These are phyloP conservation scores for Akanthomyces dipterigenus DNA, from an alignment of 2,329 filamentous ascomycete genomes.

Conservation along the genomic window DNA sequence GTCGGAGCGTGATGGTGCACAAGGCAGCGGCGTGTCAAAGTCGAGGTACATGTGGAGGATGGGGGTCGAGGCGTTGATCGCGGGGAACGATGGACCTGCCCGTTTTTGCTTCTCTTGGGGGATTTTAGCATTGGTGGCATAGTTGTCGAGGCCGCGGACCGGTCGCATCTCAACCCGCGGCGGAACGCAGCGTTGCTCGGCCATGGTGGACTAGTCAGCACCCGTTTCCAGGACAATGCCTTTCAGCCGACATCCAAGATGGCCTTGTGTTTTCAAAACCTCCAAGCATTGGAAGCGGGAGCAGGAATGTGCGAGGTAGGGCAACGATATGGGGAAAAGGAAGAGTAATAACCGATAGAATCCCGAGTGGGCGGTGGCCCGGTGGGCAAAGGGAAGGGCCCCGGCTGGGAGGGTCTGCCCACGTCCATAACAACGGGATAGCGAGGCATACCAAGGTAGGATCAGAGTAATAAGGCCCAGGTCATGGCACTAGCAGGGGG, in stretches of 20 bases:
- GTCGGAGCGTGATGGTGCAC: constrained; percentile 17
- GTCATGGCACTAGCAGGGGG: background rate
- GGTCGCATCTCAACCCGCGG: background rate
- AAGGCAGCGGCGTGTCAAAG: constrained; percentile 33
- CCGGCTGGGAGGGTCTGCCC: no score
- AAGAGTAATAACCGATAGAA: background rate
- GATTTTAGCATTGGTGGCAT: no score
- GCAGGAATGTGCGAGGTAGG: background rate
- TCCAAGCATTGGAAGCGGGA: background rate
- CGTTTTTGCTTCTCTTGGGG: background rate
- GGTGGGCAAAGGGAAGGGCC: background rate
- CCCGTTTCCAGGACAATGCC: no score
- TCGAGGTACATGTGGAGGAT: constrained; percentile 36
- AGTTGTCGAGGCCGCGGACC: background rate
- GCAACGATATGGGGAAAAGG: background rate
- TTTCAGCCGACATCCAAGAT: background rate
- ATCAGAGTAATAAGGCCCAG: no score
- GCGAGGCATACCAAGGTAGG: no score
- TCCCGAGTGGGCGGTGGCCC: background rate
- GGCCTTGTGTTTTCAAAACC: background rate
- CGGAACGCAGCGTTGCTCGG: background rate
- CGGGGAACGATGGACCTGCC: background rate
- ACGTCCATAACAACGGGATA: no score
- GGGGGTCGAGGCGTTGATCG: constrained; percentile 16
- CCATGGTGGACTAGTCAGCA: background rate